phyloP scores from a whole-genome alignment of 1,284 basidiomycete species.

The Trichosporon sp. region DNA sequence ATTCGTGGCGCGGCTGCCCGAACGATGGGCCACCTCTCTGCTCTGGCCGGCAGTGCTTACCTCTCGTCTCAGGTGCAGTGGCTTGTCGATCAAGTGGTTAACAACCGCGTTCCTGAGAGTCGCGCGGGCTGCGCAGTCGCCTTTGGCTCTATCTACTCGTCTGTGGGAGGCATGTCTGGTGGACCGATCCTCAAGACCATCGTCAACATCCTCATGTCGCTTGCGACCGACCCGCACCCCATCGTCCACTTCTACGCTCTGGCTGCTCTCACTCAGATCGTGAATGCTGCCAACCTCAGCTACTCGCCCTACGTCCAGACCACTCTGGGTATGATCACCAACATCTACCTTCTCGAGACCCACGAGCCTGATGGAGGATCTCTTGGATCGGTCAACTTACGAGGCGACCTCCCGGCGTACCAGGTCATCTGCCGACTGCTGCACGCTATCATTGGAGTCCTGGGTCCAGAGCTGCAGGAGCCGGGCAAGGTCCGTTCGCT shows the following conservation, averaged over 20 bases:
- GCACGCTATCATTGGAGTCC: constrained; percentile 87
- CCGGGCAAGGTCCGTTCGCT: constrained; percentile 76
- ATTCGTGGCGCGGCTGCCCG: constrained; percentile 84
- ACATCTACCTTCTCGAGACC: constrained; percentile 84
- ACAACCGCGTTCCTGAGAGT: constrained; percentile 88
- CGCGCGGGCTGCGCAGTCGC: constrained; percentile 92
- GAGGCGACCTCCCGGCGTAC: constrained; percentile 88
- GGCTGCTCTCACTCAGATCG: constrained; percentile 79
- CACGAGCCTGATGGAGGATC: constrained; percentile 95
- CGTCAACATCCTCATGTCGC: constrained; percentile 91
- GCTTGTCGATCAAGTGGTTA: constrained; percentile 93
- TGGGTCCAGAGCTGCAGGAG: constrained; percentile 95
- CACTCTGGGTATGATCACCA: constrained; percentile 88
- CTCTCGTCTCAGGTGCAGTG: constrained; percentile 86
- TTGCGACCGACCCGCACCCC: constrained; percentile 94
- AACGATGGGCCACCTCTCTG: constrained; percentile 83
- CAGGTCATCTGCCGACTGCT: constrained; percentile 89
- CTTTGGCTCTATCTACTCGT: constrained; percentile 89
- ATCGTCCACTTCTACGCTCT: constrained; percentile 94
- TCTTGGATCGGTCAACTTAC: constrained; percentile 77
- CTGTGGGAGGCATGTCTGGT: constrained; percentile 90
- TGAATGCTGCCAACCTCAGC: constrained; percentile 87
- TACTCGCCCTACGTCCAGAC: constrained; percentile 87
- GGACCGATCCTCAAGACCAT: constrained; percentile 94
- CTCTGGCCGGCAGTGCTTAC: constrained; percentile 80